Evolutionary conservation across 2,329 filamentous ascomycete species (phyloP), one percentile per base, ranked within the genome.

Genomic region (Penicillium sp.): DNA sequence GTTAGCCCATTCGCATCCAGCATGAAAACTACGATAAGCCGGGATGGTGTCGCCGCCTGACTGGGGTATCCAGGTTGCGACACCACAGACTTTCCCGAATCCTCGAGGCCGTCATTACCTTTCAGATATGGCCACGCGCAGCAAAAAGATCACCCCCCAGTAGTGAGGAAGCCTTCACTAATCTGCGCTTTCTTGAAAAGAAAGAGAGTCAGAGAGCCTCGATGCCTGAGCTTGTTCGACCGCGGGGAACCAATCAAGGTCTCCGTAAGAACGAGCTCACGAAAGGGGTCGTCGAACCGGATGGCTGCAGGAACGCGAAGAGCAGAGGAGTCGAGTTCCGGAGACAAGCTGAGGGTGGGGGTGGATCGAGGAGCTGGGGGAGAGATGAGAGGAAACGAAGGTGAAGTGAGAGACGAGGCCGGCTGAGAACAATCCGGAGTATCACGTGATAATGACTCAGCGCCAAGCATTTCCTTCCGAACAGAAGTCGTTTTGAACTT

Each of bases 161-260:
- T 39, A 52, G 59, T 63, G 61, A 59, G 55, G 54, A 52, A 52
- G 35, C 56, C 47, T 67, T 66, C 64, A 61, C 65, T 42, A 56
- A 56, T 61, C 61, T 63, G 63, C 52, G 55, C 55, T 65, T 65
- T 61, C 56, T 50, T 37, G 47, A 14, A 21, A 43, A 45, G 57
- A 63, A 65, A 59, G 50, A 45, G 44, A 43, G 35, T 58, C 60
- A 60, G 61, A 68, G 60, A 65, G 60, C 59, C 62, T 66, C 60
- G 52, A 68, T 66, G 57, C 63, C 65, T 71, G 67, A 59, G 67
- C 67, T 67, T 71, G 68, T 69, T 70, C 66, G 71, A 72, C 70
- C 69, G 67, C 66, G 63, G 69, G 68, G 65, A 74, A 74, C 72
- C 72, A 74, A 69, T 72, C 63, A 73, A 75, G 73, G 72, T 72